Evolutionary conservation across 225 moss, liverwort and hornwort genomes (phyloP).

Genomic region (Rhytidiadelphus loreus): DNA sequence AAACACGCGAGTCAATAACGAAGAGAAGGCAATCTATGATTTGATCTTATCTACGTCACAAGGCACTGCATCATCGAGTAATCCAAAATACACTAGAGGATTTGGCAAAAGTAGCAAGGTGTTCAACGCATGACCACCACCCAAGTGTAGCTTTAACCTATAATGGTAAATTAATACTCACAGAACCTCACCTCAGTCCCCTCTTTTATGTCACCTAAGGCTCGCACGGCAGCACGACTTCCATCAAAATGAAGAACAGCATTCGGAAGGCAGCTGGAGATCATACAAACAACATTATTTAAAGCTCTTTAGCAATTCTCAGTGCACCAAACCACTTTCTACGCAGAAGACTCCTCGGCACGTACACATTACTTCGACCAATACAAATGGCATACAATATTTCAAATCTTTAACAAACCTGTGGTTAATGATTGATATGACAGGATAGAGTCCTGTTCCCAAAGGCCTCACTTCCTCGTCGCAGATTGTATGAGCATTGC

Average conservation of each 20-base stretch:
- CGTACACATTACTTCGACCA: background rate
- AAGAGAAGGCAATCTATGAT: background rate
- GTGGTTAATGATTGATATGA: conserved; percentile 92
- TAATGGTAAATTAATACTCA: background rate
- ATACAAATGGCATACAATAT: background rate
- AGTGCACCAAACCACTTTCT: background rate
- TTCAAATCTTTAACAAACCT: conserved; percentile 37
- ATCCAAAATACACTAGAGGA: background rate
- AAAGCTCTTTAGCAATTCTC: background rate
- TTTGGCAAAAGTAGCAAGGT: background rate
- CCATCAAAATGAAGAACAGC: conserved; percentile 80
- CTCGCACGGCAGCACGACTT: conserved; percentile 56
- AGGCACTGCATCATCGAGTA: background rate
- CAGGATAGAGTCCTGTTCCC: conserved; percentile 89
- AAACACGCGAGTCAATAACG: background rate
- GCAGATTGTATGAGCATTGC: conserved; percentile 92
- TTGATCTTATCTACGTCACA: background rate
- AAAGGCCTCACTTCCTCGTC: conserved; percentile 93
- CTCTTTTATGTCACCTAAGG: conserved; percentile 40
- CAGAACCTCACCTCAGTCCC: conserved; percentile 58
- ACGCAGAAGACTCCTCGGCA: background rate
- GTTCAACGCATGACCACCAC: background rate
- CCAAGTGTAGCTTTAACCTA: background rate
- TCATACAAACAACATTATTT: background rate
- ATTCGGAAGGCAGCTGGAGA: conserved; percentile 79